These are phyloP conservation scores for Microsporum ferrugineum DNA, from an alignment of 2,329 filamentous ascomycete genomes.

Conservation along the genomic window DNA sequence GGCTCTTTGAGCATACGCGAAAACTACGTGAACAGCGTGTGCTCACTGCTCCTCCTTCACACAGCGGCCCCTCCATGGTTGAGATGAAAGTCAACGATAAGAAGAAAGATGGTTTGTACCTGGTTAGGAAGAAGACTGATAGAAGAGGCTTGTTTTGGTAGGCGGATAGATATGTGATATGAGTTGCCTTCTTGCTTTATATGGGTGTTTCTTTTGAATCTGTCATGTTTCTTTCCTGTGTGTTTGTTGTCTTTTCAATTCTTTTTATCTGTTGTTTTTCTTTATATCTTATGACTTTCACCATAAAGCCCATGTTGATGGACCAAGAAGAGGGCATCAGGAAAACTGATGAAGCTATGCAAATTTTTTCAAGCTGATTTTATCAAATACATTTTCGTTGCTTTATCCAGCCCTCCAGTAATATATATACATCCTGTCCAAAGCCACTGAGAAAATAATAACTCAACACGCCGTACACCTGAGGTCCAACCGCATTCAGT, in stretches of 20 bases:
- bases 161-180: neutral
- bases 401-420: neutral
- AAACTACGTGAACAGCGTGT: slow-evolving; percentile 47
- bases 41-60: neutral
- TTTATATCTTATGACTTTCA: neutral
- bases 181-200: neutral
- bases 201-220: neutral
- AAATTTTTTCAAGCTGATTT: neutral
- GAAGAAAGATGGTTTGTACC: slow-evolving; percentile 35
- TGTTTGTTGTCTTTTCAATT: neutral
- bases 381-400: neutral
- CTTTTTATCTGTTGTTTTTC: slow-evolving; percentile 5
- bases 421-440: neutral
- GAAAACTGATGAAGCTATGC: neutral
- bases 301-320: neutral
- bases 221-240: neutral
- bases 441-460: neutral
- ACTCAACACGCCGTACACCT: neutral
- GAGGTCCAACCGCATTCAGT: neutral
- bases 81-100: slow-evolving; percentile 31
- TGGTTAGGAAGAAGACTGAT: slow-evolving; percentile 37
- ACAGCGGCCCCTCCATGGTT: neutral
- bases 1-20: slow-evolving; percentile 60
- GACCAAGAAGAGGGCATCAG: neutral
- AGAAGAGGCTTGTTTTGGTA: slow-evolving; percentile 11